Base-by-base conservation (phyloP, 2,329 filamentous ascomycete species). In the Exophiala calicioides region DNA sequence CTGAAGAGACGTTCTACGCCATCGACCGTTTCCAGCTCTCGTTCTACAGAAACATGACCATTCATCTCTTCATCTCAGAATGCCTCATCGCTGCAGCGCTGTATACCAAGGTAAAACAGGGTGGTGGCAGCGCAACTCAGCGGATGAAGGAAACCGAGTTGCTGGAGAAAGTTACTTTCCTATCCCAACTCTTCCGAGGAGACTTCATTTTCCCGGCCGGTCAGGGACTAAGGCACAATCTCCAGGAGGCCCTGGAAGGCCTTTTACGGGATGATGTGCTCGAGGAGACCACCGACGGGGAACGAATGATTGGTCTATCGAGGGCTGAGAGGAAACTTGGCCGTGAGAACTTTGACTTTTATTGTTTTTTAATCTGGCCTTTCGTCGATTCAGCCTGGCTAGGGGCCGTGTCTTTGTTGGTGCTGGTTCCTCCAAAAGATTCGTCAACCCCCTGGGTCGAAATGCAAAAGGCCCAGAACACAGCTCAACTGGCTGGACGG, bases 1-100 rank as follows among this genome's bases (percentile, higher is more conserved):
- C 87, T 0, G 93, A 98, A 65, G 88, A 88, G 13, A 97, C 93
- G 0, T 97, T 88, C 68, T 95, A 88, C 61, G 93, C 93, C 3
- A 90, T 96, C 29, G 93, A 98, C 66, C 81, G 90, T 42, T 98
- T 98, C 73, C 93, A 98, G 64, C 79, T 98, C 7, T 95, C 90
- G 0, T 98, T 98, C 68, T 98, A 98, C 70, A 85, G 93, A 41
- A 98, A 98, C 68, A 97, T 97, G 93, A 96, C 91, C 0, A 98
- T 98, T 52, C 93, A 98, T 64, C 79, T 98, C 4, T 98, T 98
- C 67, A 93, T 98, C 47, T 86, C 89, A 2, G 90, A 97, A 65
- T 87, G 91, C 0, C 75, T 98, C 3, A 88, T 97, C 16, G 93
- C 88, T 52, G 88, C 85, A 3, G 87, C 87, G 20, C 84, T 98